Conservation (phyloP, 1,139 yeast species). For the Yamadazyma taylorii region DNA sequence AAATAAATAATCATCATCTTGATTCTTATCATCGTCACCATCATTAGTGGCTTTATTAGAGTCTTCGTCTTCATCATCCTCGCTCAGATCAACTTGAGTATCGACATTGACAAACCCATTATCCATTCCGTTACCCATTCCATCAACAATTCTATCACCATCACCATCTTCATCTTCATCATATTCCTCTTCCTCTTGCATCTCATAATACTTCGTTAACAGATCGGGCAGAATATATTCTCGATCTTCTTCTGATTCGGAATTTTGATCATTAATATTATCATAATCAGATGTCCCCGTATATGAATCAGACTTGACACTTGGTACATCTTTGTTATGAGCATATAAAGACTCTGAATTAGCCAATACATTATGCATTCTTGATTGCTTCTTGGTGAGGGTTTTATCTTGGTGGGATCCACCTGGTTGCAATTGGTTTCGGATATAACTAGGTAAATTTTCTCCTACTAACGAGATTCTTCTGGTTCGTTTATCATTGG, state of each 20-base stretch:
- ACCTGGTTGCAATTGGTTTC: constrained; percentile 25
- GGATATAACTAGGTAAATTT: constrained; percentile 39
- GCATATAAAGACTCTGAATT: constrained; percentile 42
- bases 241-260: constrained; percentile 33
- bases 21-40: constrained; percentile 20
- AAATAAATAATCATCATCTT: constrained; percentile 32
- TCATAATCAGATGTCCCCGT: constrained; percentile 17
- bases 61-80: constrained; percentile 18
- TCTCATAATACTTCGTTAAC: constrained; percentile 34
- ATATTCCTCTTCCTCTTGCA: constrained; percentile 23
- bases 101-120: constrained; percentile 1
- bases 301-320: constrained; percentile 14
- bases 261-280: constrained; percentile 8
- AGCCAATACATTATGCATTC: constrained; percentile 36
- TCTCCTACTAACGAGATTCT: constrained; percentile 41
- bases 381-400: constrained; percentile 19
- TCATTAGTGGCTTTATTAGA: constrained; percentile 6
- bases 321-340: constrained; percentile 21
- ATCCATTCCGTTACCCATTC: constrained; percentile 1
- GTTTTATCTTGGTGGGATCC: constrained; percentile 3
- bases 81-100: constrained; percentile 2
- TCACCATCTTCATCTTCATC: constrained; percentile 16
- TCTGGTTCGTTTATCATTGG: constrained; percentile 15
- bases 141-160: neutral
- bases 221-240: constrained; percentile 47